These are phyloP conservation scores for Ajuga reptans DNA, from an alignment of 305 asterid species.

Conservation along the genomic window DNA sequence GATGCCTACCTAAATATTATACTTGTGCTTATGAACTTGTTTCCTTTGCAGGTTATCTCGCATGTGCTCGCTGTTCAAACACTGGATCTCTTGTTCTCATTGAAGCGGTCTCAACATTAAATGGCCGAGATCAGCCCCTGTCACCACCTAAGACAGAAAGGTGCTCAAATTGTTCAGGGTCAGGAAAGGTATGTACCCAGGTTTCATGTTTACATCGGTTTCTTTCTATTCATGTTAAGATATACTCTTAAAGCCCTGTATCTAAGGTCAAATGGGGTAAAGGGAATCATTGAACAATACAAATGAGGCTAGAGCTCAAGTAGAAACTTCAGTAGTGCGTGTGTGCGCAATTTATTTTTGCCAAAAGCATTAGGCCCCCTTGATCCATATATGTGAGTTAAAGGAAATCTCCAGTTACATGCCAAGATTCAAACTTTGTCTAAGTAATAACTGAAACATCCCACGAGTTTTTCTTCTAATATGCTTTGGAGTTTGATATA, in stretches of 20 bases:
- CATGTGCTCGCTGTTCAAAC: slow-evolving; percentile 91
- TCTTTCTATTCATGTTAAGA: neutral
- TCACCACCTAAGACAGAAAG: slow-evolving; percentile 76
- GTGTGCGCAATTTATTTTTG: neutral
- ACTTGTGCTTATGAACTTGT: slow-evolving; percentile 11
- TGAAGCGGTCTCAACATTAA: slow-evolving; percentile 56
- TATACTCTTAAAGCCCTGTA: neutral
- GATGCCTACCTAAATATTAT: neutral
- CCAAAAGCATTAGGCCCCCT: neutral
- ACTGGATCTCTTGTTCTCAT: slow-evolving; percentile 74
- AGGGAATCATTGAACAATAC: neutral
- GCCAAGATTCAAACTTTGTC: neutral
- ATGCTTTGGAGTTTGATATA: no score
- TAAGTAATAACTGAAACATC: neutral
- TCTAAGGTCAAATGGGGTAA: neutral
- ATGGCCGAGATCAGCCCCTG: slow-evolving; percentile 45
- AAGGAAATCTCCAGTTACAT: neutral
- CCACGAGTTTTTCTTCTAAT: neutral
- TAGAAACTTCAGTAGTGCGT: neutral
- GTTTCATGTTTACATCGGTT: no score
- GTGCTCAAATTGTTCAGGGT: slow-evolving; percentile 78
- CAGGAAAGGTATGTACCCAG: slow-evolving; percentile 64
- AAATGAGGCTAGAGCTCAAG: neutral
- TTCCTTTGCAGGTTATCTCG: slow-evolving; percentile 68
- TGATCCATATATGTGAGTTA: neutral